Conservation (phyloP, 1,139 yeast species). For the Lodderomyces margitis region DNA sequence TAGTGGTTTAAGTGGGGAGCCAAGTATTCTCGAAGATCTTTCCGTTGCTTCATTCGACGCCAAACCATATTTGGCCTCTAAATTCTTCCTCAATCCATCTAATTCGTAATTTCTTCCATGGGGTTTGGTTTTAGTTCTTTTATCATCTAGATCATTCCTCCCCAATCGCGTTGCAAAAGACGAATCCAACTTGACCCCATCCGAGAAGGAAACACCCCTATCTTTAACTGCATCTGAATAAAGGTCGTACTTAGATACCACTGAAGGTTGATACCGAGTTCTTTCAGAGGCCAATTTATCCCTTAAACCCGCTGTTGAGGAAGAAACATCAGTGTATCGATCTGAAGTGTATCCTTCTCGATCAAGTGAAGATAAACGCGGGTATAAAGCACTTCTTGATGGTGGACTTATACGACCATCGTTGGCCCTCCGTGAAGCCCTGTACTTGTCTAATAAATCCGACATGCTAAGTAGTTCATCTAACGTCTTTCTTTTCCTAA, state of each 20-base stretch:
- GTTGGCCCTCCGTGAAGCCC: conserved; percentile 6
- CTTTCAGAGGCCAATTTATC: background rate
- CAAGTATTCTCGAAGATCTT: background rate
- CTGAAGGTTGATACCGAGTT: background rate
- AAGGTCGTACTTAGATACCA: background rate
- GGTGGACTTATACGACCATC: background rate
- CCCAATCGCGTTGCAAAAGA: background rate
- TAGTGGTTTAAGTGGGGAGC: conserved; percentile 16
- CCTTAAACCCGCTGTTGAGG: background rate
- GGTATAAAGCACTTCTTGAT: conserved; percentile 1
- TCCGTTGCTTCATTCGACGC: background rate
- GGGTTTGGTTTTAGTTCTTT: background rate
- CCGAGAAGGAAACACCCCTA: background rate
- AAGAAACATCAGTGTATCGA: background rate
- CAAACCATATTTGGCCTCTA: conserved; percentile 1
- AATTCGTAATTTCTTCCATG: background rate
- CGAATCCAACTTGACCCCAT: background rate
- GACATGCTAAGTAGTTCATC: conserved; percentile 8
- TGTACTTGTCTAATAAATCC: conserved; percentile 11
- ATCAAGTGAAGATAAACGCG: conserved; percentile 4
- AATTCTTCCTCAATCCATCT: background rate
- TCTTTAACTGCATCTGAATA: background rate
- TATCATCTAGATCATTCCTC: conserved; percentile 1
- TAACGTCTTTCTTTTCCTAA: no score
- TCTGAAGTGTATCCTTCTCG: conserved; percentile 1